Evolutionary conservation across 1,284 basidiomycete species (phyloP), one percentile per base, ranked within the genome.

Genomic region (Dichomitus squalens): DNA sequence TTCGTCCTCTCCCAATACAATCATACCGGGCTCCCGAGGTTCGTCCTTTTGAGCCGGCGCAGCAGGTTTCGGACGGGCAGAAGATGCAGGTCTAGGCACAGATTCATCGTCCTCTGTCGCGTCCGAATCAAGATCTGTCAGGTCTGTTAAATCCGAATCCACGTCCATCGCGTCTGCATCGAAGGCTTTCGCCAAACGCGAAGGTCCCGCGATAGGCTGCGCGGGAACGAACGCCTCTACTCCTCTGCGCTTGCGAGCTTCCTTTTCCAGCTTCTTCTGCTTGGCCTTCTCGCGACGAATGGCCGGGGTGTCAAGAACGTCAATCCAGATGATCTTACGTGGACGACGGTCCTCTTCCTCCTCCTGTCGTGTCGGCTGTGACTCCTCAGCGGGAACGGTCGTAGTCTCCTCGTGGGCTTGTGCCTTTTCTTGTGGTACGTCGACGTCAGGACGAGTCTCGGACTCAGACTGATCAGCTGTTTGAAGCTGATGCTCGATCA

Each of bases 231-330:
- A 55, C 1, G 55, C 59, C 39, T 60, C 58, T 4, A 60, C 59
- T 4, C 36, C 44, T 12, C 58, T 58, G 44, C 36, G 52, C 44
- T 61, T 47, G 6, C 49, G 44, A 2, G 51, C 60, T 38, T 57
- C 58, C 41, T 68, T 77, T 64, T 81, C 78, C 11, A 75, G 79
- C 68, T 77, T 81, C 57, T 74, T 75, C 29, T 76, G 77, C 53
- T 73, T 68, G 25, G 76, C 75, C 68, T 86, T 88, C 67, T 82
- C 78, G 52, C 80, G 77, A 4, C 88, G 81, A 34, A 79, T 86
- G 5, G 79, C 79, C 34, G 88, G 88, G 1, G 87, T 86, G 64
- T 90, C 88, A 20, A 90, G 73, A 53, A 84, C 81, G 66, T 90
- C 87, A 55, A 90, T 80, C 56, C 87, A 79, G 50, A 86, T 76